Conservation (phyloP, 805 yeast genomes). For the Tetrapisispora nanseiensis region DNA sequence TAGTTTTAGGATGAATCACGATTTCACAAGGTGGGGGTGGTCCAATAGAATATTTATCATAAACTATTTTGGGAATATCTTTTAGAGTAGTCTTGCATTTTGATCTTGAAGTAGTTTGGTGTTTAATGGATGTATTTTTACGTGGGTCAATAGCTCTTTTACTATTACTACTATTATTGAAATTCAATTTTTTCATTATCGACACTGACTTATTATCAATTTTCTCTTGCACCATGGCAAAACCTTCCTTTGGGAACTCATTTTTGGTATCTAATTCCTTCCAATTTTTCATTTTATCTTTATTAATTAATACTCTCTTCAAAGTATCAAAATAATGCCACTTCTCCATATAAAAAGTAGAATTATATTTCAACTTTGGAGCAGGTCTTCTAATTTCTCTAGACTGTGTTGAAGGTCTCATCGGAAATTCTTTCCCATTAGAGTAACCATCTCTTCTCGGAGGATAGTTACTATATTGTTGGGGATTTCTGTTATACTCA, state of each 20-base stretch:
- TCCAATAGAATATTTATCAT: slow-evolving; percentile 66
- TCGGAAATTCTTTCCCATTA: background rate
- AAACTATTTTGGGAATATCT: slow-evolving; percentile 31
- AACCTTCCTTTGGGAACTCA: slow-evolving; percentile 21
- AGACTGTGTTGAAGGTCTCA: background rate
- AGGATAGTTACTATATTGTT: background rate
- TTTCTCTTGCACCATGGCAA: slow-evolving; percentile 13
- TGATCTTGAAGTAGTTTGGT: slow-evolving; percentile 5
- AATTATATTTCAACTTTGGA: slow-evolving; percentile 15
- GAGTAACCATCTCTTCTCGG: background rate
- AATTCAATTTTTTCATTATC: slow-evolving; percentile 11
- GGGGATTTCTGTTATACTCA: background rate
- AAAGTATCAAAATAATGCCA: slow-evolving; percentile 26
- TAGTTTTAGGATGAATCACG: slow-evolving; percentile 47
- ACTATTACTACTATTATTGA: slow-evolving; percentile 8
- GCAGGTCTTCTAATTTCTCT: slow-evolving; percentile 13
- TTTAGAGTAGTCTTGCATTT: slow-evolving; percentile 13
- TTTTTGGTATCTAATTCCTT: slow-evolving; percentile 1
- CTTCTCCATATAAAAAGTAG: slow-evolving; percentile 16
- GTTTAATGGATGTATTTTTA: background rate
- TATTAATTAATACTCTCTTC: slow-evolving; percentile 14
- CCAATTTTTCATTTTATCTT: slow-evolving; percentile 21
- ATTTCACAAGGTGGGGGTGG: slow-evolving; percentile 63
- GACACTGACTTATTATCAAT: slow-evolving; percentile 11
- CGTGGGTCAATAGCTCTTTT: slow-evolving; percentile 22